These are phyloP conservation scores for Oropetium thomaeum DNA, from an alignment of 176 grass and related monocot genomes.

Conservation along the genomic window DNA sequence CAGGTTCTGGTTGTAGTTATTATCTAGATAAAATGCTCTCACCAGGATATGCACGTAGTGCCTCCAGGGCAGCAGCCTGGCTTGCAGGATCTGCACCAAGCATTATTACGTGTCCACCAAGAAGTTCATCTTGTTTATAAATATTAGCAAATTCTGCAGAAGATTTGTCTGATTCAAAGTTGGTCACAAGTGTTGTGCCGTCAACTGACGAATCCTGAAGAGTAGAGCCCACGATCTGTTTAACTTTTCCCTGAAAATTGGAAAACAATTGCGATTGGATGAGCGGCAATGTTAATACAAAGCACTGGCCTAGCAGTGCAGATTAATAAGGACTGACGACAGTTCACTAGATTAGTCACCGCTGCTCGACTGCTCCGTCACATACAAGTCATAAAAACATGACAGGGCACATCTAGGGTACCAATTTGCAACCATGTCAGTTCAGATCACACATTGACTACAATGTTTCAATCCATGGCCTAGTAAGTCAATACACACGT, in stretches of 20 bases:
- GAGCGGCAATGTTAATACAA: neutral
- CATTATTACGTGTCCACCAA: slow-evolving; percentile 91
- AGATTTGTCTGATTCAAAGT: slow-evolving; percentile 88
- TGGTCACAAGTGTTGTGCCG: slow-evolving; percentile 53
- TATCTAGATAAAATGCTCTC: slow-evolving; percentile 19
- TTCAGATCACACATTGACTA: slow-evolving; percentile 4
- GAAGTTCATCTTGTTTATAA: slow-evolving; percentile 62
- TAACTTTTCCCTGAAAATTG: slow-evolving; percentile 72
- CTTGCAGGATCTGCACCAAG: slow-evolving; percentile 80
- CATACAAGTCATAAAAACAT: neutral
- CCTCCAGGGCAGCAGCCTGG: slow-evolving; percentile 56
- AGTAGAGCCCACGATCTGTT: slow-evolving; percentile 94
- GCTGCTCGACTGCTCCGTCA: neutral
- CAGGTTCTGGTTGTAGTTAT: neutral
- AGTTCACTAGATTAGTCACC: neutral
- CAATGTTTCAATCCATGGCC: neutral
- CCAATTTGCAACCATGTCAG: slow-evolving; percentile 3
- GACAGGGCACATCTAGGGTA: neutral
- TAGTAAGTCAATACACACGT: neutral
- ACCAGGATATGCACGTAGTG: slow-evolving; percentile 80
- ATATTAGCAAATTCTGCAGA: slow-evolving; percentile 60
- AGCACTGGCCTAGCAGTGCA: neutral
- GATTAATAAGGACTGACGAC: neutral
- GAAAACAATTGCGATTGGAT: slow-evolving; percentile 15
- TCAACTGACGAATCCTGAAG: slow-evolving; percentile 57